A percentile compares a stretch with the other conserved stretches of the same genome.
phyloP scores from a whole-genome alignment of 805 yeast genomes.

The Cyberlindnera nakhonratchasimensis region DNA sequence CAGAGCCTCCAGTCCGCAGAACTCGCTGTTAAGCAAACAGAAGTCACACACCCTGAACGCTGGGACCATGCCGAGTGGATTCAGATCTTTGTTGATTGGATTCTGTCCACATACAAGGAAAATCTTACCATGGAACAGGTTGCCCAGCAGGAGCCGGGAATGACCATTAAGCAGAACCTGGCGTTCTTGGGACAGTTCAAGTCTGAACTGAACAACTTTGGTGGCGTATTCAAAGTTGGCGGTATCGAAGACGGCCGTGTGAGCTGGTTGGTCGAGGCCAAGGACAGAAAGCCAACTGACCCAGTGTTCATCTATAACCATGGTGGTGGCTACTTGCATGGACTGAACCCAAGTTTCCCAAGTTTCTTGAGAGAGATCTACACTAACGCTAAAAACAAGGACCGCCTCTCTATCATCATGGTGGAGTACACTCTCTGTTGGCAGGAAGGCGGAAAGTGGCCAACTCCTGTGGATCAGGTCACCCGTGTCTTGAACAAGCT shows the following conservation, averaged over 20 bases:
- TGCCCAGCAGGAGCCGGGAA: constrained; percentile 5
- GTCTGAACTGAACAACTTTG: constrained; percentile 4
- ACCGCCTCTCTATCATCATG: constrained; percentile 5
- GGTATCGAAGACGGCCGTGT: constrained; percentile 8
- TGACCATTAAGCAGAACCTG: constrained; percentile 3
- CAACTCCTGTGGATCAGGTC: constrained; percentile 27
- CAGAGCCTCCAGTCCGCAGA: constrained; percentile 1
- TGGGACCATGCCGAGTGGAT: constrained; percentile 6
- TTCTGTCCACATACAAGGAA: constrained; percentile 3
- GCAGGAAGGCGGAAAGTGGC: constrained; percentile 14
- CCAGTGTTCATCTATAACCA: constrained; percentile 20
- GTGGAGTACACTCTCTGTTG: constrained; percentile 8
- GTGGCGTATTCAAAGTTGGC: constrained; percentile 5
- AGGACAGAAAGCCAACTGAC: constrained; percentile 21
- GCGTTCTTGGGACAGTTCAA: constrained; percentile 2
- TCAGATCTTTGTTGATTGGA: not conserved
- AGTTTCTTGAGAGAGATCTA: constrained; percentile 6
- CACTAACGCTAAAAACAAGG: constrained; percentile 1
- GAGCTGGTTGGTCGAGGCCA: constrained; percentile 27
- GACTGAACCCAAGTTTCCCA: constrained; percentile 7
- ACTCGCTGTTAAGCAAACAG: constrained; percentile 1
- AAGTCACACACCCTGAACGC: not conserved
- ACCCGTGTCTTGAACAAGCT: constrained; percentile 19
- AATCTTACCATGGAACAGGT: constrained; percentile 3
- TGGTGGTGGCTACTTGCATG: constrained; percentile 22